Evolutionary conservation across 148 eudicot genomes (phyloP).

Genomic region (Chenopodium berlandieri): DNA sequence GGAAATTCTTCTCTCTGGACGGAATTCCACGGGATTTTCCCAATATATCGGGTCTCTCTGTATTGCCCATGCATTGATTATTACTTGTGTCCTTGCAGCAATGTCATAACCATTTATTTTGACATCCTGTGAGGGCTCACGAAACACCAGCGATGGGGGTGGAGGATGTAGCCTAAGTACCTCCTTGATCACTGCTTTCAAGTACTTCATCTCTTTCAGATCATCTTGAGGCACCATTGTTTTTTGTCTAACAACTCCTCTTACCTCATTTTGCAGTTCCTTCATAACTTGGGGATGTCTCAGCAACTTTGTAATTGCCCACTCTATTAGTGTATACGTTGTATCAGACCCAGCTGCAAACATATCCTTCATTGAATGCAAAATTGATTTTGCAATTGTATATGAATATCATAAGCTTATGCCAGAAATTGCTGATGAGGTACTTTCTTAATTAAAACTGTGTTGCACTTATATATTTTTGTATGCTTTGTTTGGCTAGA

Average conservation of each 20-base stretch:
- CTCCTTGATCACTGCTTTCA: slow-evolving; percentile 37
- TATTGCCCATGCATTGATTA: slow-evolving; percentile 38
- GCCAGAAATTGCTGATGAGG: neutral
- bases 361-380: slow-evolving; percentile 31
- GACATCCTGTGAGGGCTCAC: slow-evolving; percentile 18
- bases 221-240: slow-evolving; percentile 24
- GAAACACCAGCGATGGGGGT: slow-evolving; percentile 24
- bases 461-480: no score
- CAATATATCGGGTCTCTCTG: slow-evolving; percentile 34
- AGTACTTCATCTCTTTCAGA: slow-evolving; percentile 25
- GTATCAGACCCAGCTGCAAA: slow-evolving; percentile 34
- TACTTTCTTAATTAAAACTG: neutral
- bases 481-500: neutral
- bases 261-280: slow-evolving; percentile 31
- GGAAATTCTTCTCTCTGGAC: slow-evolving; percentile 38
- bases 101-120: slow-evolving; percentile 35
- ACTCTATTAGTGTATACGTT: slow-evolving; percentile 25
- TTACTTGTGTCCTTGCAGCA: slow-evolving; percentile 31
- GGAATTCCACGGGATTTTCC: slow-evolving; percentile 31
- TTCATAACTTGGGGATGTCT: slow-evolving; percentile 33
- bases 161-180: slow-evolving; percentile 34
- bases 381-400: neutral
- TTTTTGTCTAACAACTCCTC: slow-evolving; percentile 14
- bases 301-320: slow-evolving; percentile 33
- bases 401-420: neutral